Base-by-base conservation (phyloP, 495 filamentous ascomycete genomes). In the Pyronema omphalodes region DNA sequence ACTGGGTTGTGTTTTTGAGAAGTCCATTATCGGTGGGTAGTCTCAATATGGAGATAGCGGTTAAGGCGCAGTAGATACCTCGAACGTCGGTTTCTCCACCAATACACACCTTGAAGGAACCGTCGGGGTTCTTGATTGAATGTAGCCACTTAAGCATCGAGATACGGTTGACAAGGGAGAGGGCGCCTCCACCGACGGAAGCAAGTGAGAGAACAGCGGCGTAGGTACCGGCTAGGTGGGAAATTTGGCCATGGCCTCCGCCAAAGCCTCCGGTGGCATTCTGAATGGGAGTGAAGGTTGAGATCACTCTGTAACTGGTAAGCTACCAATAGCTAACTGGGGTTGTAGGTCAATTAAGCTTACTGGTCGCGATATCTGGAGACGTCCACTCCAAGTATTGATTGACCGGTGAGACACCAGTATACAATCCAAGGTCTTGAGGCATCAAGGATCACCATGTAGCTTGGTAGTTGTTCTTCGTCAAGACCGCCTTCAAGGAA, bases 41-140 rank as follows among this genome's bases (percentile, higher is more conserved):
- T 60, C 86, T 77, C 39, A 98, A 75, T 19, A 98, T 70, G 3
- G 82, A 79, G 58, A 95, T 78, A 35, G 93, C 73, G 18, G 85
- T 80, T 60, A 88, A 73, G 18, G 88, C 82, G 69, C 86, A 93
- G 66, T 93, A 98, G 44, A 85, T 87, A 23, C 89, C 91, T 79
- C 88, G 80, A 53, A 95, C 84, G 68, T 98, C 91, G 66, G 84
- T 81, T 71, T 98, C 91, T 34, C 88, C 91, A 46, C 81, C 82
- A 34, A 81, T 69, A 49, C 77, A 78, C 61, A 98, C 77, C 47
- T 77, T 74, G 62, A 98, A 95, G 2, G 83, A 84, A 37, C 91
- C 93, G 65, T 86, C 79, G 6, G 71, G 66, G 61, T 91, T 81
- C 72, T 95, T 96, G 52, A 98, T 71, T 18, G 68, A 68, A 55